Conservation (phyloP, 352 stramenopile genomes). For the Thraustotheca clavata region DNA sequence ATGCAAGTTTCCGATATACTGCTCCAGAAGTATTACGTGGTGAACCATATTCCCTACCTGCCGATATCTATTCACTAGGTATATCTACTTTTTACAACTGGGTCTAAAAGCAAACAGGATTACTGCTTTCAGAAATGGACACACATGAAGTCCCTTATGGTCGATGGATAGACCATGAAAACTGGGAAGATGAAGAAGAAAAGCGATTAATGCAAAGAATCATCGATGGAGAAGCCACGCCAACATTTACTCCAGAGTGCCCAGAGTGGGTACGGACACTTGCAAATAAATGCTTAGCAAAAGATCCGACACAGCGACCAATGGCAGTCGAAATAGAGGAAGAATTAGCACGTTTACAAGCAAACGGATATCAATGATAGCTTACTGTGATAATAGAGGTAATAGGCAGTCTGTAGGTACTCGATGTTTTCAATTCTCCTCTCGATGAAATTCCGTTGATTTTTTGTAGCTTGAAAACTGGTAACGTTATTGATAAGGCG, state of each 20-base stretch:
- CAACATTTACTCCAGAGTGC: neutral
- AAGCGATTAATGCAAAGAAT: constrained; percentile 4
- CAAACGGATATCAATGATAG: no score
- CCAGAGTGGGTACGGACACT: neutral
- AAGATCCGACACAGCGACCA: neutral
- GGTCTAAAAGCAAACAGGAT: no score
- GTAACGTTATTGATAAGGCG: neutral
- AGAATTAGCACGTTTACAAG: neutral
- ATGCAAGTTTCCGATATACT: neutral
- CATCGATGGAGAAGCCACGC: neutral
- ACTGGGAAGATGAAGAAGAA: neutral
- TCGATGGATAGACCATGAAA: neutral
- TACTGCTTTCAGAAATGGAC: neutral
- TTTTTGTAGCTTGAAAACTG: neutral
- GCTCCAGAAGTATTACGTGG: neutral
- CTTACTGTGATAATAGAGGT: no score
- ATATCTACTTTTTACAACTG: neutral
- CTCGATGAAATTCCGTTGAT: neutral
- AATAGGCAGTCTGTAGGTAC: no score
- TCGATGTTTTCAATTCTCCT: neutral
- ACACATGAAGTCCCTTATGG: neutral
- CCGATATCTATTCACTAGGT: neutral
- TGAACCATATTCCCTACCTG: neutral
- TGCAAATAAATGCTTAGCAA: neutral
- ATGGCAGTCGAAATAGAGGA: neutral